Percentiles rank a stretch among this genome's conserved stretches.
These are phyloP conservation scores for Emmonsiellopsis sp. DNA, from an alignment of 2,329 filamentous ascomycete genomes.

Conservation along the genomic window DNA sequence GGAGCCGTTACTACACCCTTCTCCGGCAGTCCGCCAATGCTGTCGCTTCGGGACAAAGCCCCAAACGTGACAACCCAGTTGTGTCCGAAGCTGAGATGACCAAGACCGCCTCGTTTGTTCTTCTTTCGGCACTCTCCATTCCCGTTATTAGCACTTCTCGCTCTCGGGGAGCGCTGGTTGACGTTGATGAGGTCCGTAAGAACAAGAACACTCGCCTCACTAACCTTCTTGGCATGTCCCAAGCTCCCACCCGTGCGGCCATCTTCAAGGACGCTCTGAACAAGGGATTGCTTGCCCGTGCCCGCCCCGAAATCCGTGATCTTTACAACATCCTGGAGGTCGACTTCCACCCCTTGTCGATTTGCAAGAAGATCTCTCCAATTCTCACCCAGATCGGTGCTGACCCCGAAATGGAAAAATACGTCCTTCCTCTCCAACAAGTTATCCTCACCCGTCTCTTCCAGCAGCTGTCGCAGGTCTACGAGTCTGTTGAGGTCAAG, in stretches of 20 bases:
- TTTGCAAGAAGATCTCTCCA: constrained; percentile 97
- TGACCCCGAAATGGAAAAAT: constrained; percentile 94
- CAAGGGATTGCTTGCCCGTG: constrained; percentile 89
- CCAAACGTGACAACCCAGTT: constrained; percentile 90
- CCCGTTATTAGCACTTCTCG: constrained; percentile 98
- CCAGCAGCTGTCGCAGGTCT: constrained; percentile 97
- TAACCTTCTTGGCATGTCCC: constrained; percentile 87
- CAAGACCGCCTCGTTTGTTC: constrained; percentile 89
- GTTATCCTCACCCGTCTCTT: constrained; percentile 97
- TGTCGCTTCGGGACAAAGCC: constrained; percentile 73
- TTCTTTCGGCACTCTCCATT: constrained; percentile 91
- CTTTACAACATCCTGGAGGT: constrained; percentile 98
- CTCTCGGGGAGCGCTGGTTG: constrained; percentile 89
- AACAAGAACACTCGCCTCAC: constrained; percentile 98
- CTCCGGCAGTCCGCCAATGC: constrained; percentile 81
- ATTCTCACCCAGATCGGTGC: constrained; percentile 88
- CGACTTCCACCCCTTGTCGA: constrained; percentile 96
- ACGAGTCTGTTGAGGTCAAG: constrained; percentile 89
- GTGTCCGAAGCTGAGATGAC: constrained; percentile 84
- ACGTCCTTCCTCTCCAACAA: constrained; percentile 90
- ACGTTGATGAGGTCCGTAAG: constrained; percentile 94
- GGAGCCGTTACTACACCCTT: constrained; percentile 94
- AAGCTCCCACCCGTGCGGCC: constrained; percentile 76
- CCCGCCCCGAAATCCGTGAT: constrained; percentile 87
- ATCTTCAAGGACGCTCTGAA: constrained; percentile 94